phyloP scores from a whole-genome alignment of 768 basidiomycete species.

The Tephrocybe sp. region DNA sequence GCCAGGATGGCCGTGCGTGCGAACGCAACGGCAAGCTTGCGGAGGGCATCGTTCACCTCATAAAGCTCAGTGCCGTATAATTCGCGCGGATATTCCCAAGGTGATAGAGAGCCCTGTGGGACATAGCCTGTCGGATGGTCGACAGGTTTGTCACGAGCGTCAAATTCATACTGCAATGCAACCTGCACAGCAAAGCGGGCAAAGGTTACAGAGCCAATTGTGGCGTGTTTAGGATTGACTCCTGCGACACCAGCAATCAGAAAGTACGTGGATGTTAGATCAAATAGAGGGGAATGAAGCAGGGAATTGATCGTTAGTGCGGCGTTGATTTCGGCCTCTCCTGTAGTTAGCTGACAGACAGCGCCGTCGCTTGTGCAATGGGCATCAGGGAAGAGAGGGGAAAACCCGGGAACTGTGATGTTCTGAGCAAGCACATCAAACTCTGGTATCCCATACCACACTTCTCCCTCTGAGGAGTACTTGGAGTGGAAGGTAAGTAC shows the following conservation, averaged over 20 bases:
- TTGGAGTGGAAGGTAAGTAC: background rate
- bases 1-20: constrained; percentile 2
- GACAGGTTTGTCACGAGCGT: constrained; percentile 13
- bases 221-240: constrained; percentile 12
- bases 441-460: constrained; percentile 8
- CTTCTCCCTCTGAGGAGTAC: constrained; percentile 10
- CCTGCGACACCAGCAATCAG: constrained; percentile 14
- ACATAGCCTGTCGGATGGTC: constrained; percentile 14
- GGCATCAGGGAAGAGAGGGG: constrained; percentile 5
- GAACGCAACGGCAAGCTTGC: constrained; percentile 8
- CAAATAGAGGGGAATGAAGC: constrained; percentile 9
- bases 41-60: constrained; percentile 14
- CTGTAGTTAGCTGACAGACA: constrained; percentile 12
- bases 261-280: constrained; percentile 12
- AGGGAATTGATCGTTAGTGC: constrained; percentile 10
- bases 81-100: constrained; percentile 7
- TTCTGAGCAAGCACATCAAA: constrained; percentile 12
- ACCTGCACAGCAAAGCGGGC: constrained; percentile 15
- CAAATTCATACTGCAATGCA: constrained; percentile 14
- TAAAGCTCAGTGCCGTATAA: constrained; percentile 13
- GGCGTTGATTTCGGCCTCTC: constrained; percentile 15
- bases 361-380: constrained; percentile 10
- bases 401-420: constrained; percentile 8
- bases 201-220: constrained; percentile 13
- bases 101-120: constrained; percentile 8